phyloP scores from a whole-genome alignment of 306 rosid genomes.

The Rosa multiflora region DNA sequence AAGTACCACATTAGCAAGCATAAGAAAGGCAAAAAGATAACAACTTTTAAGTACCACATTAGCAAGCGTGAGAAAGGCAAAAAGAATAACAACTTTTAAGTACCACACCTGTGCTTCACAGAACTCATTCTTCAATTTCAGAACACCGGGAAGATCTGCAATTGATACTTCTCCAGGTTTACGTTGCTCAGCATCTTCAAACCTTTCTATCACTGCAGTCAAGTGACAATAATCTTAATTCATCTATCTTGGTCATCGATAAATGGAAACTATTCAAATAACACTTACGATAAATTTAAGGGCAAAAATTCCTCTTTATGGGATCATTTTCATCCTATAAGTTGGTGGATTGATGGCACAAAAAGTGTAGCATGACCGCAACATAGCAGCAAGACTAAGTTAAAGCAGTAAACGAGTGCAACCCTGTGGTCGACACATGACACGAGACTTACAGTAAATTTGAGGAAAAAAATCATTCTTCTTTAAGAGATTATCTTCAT shows the following conservation, averaged over 20 bases:
- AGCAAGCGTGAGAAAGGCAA: background rate
- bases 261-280: background rate
- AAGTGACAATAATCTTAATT: background rate
- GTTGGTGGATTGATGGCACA: background rate
- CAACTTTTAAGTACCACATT: conserved; percentile 21
- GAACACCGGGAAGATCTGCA: conserved; percentile 66
- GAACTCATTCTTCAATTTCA: conserved; percentile 69
- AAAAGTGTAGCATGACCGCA: background rate
- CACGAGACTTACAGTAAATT: background rate
- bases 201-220: conserved; percentile 66
- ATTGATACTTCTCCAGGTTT: conserved; percentile 59
- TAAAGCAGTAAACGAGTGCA: background rate
- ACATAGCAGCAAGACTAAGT: background rate
- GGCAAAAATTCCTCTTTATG: background rate
- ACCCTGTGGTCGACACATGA: background rate
- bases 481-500: background rate
- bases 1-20: too few species aligned
- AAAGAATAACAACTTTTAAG: conserved; percentile 3
- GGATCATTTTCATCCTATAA: background rate
- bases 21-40: too few species aligned
- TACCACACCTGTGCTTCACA: conserved; percentile 64
- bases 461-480: background rate
- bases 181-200: conserved; percentile 74
- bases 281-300: background rate
- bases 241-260: background rate